These are phyloP conservation scores for Solioccasus polychromus DNA, from an alignment of 768 basidiomycete genomes.

Conservation along the genomic window DNA sequence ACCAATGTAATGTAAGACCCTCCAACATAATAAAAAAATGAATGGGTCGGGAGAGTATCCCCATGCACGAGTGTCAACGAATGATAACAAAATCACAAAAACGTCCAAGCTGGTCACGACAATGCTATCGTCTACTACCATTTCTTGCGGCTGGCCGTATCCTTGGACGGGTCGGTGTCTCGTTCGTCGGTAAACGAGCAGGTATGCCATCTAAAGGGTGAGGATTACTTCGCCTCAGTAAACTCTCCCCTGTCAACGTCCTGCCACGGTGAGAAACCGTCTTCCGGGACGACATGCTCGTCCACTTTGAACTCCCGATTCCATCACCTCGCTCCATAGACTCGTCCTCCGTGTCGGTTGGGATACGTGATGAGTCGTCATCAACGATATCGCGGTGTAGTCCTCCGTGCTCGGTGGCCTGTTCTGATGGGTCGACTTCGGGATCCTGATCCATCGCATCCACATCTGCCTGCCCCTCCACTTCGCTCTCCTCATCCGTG, in stretches of 20 bases:
- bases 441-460: conserved; percentile 76
- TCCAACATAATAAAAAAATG: too few species aligned
- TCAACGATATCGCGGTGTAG: conserved; percentile 26
- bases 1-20: too few species aligned
- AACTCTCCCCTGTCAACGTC: conserved; percentile 18
- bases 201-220: conserved; percentile 33
- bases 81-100: conserved; percentile 13
- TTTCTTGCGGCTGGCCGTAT: conserved; percentile 39
- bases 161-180: conserved; percentile 64
- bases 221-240: conserved; percentile 25
- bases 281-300: conserved; percentile 20
- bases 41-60: conserved; percentile 8
- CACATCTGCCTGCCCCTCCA: conserved; percentile 54
- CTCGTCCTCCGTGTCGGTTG: conserved; percentile 32
- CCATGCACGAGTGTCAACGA: conserved; percentile 2
- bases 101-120: conserved; percentile 3
- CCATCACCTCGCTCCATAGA: conserved; percentile 30
- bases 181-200: conserved; percentile 40
- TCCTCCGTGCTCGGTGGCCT: conserved; percentile 26
- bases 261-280: conserved; percentile 16
- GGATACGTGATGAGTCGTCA: conserved; percentile 24
- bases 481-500: conserved; percentile 43
- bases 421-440: conserved; percentile 34
- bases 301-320: conserved; percentile 29
- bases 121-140: conserved; percentile 43